Conservation (phyloP, 331 rosid genomes). For the Malus hybrid region DNA sequence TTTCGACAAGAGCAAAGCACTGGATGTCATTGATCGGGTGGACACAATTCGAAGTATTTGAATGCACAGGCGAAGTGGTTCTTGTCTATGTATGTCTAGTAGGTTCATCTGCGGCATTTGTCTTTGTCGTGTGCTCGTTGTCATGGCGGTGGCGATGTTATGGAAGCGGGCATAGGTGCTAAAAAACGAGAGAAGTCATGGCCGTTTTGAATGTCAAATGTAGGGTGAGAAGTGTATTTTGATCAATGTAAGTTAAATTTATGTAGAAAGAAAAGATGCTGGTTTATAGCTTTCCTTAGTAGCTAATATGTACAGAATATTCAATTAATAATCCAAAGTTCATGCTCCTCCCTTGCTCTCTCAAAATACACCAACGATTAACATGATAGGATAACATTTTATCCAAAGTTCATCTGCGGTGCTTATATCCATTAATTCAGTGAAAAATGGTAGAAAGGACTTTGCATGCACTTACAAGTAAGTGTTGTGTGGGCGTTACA, state of each 20-base stretch:
- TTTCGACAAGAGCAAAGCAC: constrained; percentile 59
- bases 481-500: too few relatives aligned
- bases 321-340: constrained; percentile 26
- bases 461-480: too few relatives aligned
- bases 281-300: constrained; percentile 27
- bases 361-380: too few relatives aligned
- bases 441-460: too few relatives aligned
- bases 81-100: neutral
- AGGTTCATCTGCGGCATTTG: neutral
- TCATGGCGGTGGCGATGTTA: constrained; percentile 16
- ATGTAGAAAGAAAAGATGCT: constrained; percentile 16
- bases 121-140: constrained; percentile 11
- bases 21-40: constrained; percentile 90
- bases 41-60: constrained; percentile 52
- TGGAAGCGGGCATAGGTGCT: constrained; percentile 16
- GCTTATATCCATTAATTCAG: too few relatives aligned
- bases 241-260: constrained; percentile 9
- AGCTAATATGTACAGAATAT: constrained; percentile 52
- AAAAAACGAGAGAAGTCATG: constrained; percentile 9
- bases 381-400: too few relatives aligned
- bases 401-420: too few relatives aligned
- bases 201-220: constrained; percentile 24
- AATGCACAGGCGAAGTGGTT: constrained; percentile 11
- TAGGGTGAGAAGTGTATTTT: constrained; percentile 10
- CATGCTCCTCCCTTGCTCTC: neutral